phyloP scores from a whole-genome alignment of 2,329 filamentous ascomycete species.

The Paracoccidioides lutzii region DNA sequence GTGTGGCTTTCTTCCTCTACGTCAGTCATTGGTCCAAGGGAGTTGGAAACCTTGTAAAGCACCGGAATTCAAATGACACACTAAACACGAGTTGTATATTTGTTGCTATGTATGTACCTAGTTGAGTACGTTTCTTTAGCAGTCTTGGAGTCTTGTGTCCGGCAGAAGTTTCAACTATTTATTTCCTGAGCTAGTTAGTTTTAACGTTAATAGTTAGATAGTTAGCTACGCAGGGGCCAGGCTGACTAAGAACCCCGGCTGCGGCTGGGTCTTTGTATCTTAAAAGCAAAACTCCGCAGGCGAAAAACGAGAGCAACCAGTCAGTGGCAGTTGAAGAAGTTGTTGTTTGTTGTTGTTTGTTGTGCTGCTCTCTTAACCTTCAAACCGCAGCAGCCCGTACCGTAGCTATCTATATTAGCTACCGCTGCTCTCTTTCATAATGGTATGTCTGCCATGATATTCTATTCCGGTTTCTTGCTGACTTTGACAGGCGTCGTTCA shows the following conservation, averaged over 20 bases:
- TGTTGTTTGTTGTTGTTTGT: not conserved
- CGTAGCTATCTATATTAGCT: not conserved
- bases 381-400: not conserved
- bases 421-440: not conserved
- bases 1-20: constrained; percentile 6
- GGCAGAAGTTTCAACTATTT: too few species aligned
- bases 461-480: not conserved
- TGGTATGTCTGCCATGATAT: constrained; percentile 6
- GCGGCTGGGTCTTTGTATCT: too few species aligned
- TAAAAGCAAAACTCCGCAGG: too few species aligned
- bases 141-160: too few species aligned
- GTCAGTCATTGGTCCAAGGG: constrained; percentile 17
- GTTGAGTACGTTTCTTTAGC: too few species aligned
- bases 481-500: constrained; percentile 23
- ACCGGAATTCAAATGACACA: too few species aligned
- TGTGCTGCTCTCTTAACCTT: not conserved
- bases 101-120: too few species aligned
- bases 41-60: too few species aligned
- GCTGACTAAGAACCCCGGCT: not conserved
- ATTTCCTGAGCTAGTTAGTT: too few species aligned
- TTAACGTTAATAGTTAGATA: too few species aligned
- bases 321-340: not conserved
- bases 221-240: constrained; percentile 1
- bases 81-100: too few species aligned
- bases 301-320: too few species aligned